Evolutionary conservation across 441 rosid genomes (phyloP), one percentile per base, ranked within the genome.

Genomic region (Jatropha podagrica): DNA sequence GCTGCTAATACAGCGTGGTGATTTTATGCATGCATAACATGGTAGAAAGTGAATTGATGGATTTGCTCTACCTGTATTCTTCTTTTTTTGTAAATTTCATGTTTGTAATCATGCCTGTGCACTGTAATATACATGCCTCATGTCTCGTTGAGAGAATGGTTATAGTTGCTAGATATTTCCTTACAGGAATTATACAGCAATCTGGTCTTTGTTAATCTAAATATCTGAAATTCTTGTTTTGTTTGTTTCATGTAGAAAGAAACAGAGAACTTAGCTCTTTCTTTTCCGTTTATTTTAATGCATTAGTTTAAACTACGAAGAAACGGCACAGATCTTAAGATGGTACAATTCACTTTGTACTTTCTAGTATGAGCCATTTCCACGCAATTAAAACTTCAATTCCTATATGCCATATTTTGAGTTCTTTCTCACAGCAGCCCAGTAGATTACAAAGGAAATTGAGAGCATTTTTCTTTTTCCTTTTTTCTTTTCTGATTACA

Each of bases 51-150:
- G 32, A 8, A 17, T 51, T 51, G 68, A 68, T 58, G 55, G 26
- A 27, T 56, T 66, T 67, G 68, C 63, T 49, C 23, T 61, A 70
- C 48, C 41, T 27, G 14, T 15, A 14, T 42, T 41, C 55, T 20
- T 18, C 32, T n/a, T 54, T 54, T 26, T 68, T 15, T 17, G 55
- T 73, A 63, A 62, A 64, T 63, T 64, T 40, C 13, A 48, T 46
- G 67, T 46, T 68, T 40, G 7, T 75, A 49, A 59, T 65, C 52
- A 63, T 73, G 7, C 62, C 7, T 55, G n/a, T 49, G 67, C 58
- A 49, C 41, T 61, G 26, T 61, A 27, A 72, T 12, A 63, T 48
- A 18, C 15, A 15, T 74, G n/a, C n/a, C 63, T 60, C 13, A 13
- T 13, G 20, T 52, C n/a, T 13, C 18, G 6, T 0, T 41, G 40